A percentile compares a stretch with the other conserved stretches of the same genome.
These are phyloP conservation scores for Fraxinus sp. DNA, from an alignment of 305 asterid genomes.

Conservation along the genomic window DNA sequence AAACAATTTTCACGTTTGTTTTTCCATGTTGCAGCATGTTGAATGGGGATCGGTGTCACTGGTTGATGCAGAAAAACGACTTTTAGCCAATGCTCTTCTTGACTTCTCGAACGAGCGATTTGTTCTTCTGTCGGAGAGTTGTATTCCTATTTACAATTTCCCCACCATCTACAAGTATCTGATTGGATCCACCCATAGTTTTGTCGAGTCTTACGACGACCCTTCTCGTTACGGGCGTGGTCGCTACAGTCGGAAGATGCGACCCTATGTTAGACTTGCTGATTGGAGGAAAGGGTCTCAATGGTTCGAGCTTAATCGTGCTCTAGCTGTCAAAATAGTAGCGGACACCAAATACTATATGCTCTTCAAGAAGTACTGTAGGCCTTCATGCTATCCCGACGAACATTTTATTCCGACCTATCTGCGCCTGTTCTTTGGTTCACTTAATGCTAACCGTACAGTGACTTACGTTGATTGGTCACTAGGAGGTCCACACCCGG, in stretches of 20 bases:
- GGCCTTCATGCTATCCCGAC: slow-evolving; percentile 92
- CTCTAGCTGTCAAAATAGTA: slow-evolving; percentile 60
- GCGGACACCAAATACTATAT: slow-evolving; percentile 70
- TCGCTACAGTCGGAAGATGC: slow-evolving; percentile 82
- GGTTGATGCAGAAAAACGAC: slow-evolving; percentile 88
- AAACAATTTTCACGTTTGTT: not conserved
- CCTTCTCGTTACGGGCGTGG: slow-evolving; percentile 95
- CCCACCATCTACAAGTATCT: slow-evolving; percentile 72
- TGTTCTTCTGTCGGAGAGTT: slow-evolving; percentile 86
- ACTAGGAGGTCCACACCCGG: slow-evolving; percentile 72
- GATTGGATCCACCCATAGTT: slow-evolving; percentile 59
- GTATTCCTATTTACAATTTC: slow-evolving; percentile 78
- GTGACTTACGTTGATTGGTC: slow-evolving; percentile 94
- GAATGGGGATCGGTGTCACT: slow-evolving; percentile 87
- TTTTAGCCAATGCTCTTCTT: slow-evolving; percentile 86
- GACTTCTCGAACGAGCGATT: slow-evolving; percentile 95
- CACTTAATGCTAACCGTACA: slow-evolving; percentile 66
- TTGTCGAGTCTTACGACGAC: slow-evolving; percentile 75
- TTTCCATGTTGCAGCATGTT: slow-evolving; percentile 32
- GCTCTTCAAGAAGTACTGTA: slow-evolving; percentile 67
- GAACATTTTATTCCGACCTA: slow-evolving; percentile 92
- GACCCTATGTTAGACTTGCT: slow-evolving; percentile 53
- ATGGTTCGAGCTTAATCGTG: slow-evolving; percentile 89
- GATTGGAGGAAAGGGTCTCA: slow-evolving; percentile 99
- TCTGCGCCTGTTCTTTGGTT: slow-evolving; percentile 57